These are phyloP conservation scores for Vigna angularis DNA, from an alignment of 306 rosid species.

Conservation along the genomic window DNA sequence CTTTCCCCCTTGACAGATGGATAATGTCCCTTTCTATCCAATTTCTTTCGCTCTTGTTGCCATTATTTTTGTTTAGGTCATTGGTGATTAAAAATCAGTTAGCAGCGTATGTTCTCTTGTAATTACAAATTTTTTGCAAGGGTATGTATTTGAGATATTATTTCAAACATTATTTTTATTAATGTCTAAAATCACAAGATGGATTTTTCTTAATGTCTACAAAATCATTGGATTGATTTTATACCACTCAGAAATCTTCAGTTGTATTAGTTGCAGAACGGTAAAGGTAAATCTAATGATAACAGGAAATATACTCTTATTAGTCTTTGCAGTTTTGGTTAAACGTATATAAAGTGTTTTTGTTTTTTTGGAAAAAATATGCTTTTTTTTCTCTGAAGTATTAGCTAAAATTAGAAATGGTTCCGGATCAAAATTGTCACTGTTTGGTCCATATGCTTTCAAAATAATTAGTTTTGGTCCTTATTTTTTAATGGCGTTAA, in stretches of 20 bases:
- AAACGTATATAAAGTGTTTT: no score
- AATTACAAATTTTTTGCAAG: constrained; percentile 38
- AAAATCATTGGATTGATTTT: background rate
- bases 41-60: constrained; percentile 9
- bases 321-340: no score
- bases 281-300: background rate
- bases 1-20: constrained; percentile 10
- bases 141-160: background rate
- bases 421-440: no score
- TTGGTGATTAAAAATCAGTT: background rate
- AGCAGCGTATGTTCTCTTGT: constrained; percentile 32
- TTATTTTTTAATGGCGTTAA: no score
- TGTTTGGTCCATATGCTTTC: no score
- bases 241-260: background rate
- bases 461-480: no score
- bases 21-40: background rate
- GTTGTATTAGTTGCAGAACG: background rate
- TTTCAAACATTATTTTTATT: background rate
- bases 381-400: no score
- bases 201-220: background rate
- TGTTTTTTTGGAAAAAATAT: no score
- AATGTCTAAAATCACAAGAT: constrained; percentile 30
- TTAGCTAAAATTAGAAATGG: no score
- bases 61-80: constrained; percentile 31
- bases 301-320: no score